phyloP scores from a whole-genome alignment of 2,329 filamentous ascomycete species.

The Fusarium austroafricanum region DNA sequence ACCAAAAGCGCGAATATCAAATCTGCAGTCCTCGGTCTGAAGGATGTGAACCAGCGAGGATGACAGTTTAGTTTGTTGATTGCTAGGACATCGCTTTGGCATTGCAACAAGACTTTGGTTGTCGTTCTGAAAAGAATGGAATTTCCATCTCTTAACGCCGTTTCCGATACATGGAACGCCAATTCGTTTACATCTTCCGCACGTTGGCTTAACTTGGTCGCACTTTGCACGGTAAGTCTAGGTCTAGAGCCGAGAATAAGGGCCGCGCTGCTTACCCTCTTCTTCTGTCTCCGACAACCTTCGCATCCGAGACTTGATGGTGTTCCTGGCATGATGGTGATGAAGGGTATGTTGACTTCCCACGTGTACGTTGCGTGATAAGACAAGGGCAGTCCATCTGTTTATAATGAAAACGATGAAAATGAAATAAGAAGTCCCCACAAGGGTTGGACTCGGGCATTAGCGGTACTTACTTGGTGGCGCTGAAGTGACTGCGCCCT shows the following conservation, averaged over 20 bases:
- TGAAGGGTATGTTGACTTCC: no score
- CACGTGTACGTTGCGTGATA: neutral
- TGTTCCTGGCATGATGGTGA: slow-evolving; percentile 26
- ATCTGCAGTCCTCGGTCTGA: slow-evolving; percentile 36
- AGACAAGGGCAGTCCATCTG: neutral
- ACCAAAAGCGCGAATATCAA: slow-evolving; percentile 35
- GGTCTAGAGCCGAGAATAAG: no score
- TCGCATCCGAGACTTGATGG: slow-evolving; percentile 33
- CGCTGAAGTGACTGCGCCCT: neutral
- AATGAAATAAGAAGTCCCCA: neutral
- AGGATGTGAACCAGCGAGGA: slow-evolving; percentile 36
- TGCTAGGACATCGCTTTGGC: slow-evolving; percentile 24
- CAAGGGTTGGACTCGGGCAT: neutral
- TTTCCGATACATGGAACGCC: slow-evolving; percentile 31
- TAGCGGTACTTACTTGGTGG: neutral
- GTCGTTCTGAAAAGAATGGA: slow-evolving; percentile 7
- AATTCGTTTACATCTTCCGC: slow-evolving; percentile 37
- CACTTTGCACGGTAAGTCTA: slow-evolving; percentile 6
- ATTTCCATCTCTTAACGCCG: slow-evolving; percentile 39
- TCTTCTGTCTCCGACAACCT: slow-evolving; percentile 36
- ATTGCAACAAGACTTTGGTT: neutral
- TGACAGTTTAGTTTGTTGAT: slow-evolving; percentile 13
- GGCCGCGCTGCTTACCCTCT: slow-evolving; percentile 18
- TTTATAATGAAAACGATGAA: neutral
- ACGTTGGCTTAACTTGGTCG: slow-evolving; percentile 28